Evolutionary conservation across 192 early-diverging fungal genomes (phyloP), one percentile per base, ranked within the genome.

Genomic region (Spinellus fusiger): DNA sequence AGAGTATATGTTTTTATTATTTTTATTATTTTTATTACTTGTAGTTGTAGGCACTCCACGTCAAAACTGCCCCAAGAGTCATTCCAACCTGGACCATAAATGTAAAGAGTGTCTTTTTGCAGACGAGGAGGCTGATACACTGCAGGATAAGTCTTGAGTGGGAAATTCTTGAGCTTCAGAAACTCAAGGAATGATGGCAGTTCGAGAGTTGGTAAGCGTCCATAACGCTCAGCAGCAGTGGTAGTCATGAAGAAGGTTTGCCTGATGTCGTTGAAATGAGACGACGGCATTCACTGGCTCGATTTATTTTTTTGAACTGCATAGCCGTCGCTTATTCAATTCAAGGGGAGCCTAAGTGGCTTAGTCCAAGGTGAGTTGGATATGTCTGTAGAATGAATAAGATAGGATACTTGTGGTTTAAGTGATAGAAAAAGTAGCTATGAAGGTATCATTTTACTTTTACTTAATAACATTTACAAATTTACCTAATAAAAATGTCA

Each of bases 31-130:
- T 4, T 55, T 31, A 31, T 59, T 68, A 79, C 82, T 70, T 84
- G 80, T 35, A 66, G 66, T 31, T 69, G 61, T 46, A 84, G 54
- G 64, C 80, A 79, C 10, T 77, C 83, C 4, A 67, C 73, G 34
- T 84, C 83, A 26, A 78, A 82, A 48, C 77, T 82, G 20, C 67
- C 48, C 7, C 37, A 16, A 18, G 70, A 59, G 0, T 70, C 63
- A 9, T 47, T 34, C 59, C 65, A 69, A 52, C 73, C 70, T 25
- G 73, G 70, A n/a, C 80, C 80, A 66, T 77, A 82, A 29, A 80
- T 75, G 58, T 70, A 82, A 20, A 84, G 66, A 22, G 61, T 70
- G 28, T 80, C 73, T 9, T 62, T 55, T 7, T 25, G 28, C 15
- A 65, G 53, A 40, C 64, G 48, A 2, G 58, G 47, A 3, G 65